Conservation (phyloP, 1,284 basidiomycete genomes). For the Tilletia setariae region DNA sequence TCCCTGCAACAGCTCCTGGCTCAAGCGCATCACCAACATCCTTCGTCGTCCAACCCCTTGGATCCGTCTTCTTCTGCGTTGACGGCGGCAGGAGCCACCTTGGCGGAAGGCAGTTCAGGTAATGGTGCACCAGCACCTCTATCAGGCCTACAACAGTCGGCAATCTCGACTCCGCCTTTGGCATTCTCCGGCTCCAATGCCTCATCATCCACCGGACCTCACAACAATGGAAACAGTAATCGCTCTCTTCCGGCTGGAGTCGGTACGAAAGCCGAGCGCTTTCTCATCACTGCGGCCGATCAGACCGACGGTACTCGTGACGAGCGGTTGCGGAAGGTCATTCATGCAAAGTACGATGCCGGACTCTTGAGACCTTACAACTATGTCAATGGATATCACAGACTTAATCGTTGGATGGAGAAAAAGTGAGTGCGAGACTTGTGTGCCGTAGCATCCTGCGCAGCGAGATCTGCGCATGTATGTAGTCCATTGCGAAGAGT, state of each 20-base stretch:
- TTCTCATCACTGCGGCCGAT: conserved; percentile 90
- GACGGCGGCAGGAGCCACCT: too few species aligned
- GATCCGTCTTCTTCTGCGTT: neutral
- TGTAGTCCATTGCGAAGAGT: conserved; percentile 1
- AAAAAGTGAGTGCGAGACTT: conserved; percentile 63
- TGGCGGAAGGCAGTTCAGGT: too few species aligned
- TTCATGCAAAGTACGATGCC: conserved; percentile 94
- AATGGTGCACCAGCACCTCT: too few species aligned
- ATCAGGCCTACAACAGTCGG: too few species aligned
- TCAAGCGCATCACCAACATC: neutral
- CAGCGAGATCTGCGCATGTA: conserved; percentile 2
- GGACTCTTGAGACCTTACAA: conserved; percentile 92
- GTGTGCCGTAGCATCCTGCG: neutral
- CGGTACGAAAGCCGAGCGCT: conserved; percentile 64
- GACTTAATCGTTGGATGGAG: conserved; percentile 75
- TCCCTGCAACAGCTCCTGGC: neutral
- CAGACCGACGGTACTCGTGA: conserved; percentile 86
- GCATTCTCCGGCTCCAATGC: too few species aligned
- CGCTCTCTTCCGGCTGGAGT: conserved; percentile 31
- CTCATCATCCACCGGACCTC: neutral
- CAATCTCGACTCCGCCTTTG: too few species aligned
- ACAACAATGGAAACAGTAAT: neutral
- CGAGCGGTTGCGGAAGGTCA: conserved; percentile 84
- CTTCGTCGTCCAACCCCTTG: neutral
- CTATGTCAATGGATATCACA: conserved; percentile 64